phyloP scores from a whole-genome alignment of 2,329 filamentous ascomycete genomes.

The Ophioceras dolichostomum region DNA sequence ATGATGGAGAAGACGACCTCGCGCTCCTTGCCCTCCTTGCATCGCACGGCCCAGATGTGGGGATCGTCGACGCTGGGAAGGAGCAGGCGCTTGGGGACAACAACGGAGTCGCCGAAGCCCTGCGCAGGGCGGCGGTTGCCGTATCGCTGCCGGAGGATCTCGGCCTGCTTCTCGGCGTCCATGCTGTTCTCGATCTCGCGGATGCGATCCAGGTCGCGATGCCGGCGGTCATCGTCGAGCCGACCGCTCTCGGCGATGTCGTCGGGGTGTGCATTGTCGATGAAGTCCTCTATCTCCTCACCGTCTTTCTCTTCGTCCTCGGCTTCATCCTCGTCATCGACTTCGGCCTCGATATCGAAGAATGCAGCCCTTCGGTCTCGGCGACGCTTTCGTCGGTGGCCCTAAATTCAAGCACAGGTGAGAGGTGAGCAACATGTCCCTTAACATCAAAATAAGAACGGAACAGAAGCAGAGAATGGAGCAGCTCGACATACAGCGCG shows the following conservation, averaged over 20 bases:
- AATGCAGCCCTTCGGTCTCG: constrained; percentile 65
- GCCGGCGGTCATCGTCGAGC: constrained; percentile 79
- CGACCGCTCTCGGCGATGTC: constrained; percentile 71
- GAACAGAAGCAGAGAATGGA: no score
- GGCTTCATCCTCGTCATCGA: constrained; percentile 84
- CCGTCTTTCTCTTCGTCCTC: constrained; percentile 85
- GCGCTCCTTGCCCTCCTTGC: constrained; percentile 89
- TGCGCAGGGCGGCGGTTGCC: constrained; percentile 61
- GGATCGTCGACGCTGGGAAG: constrained; percentile 92
- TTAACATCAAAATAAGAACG: no score
- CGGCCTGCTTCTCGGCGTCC: constrained; percentile 88
- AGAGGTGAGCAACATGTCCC: no score
- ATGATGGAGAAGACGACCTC: constrained; percentile 82
- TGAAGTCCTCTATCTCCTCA: constrained; percentile 71
- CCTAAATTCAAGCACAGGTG: no score
- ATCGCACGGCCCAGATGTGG: constrained; percentile 87
- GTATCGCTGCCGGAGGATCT: constrained; percentile 77
- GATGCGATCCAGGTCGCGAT: constrained; percentile 86
- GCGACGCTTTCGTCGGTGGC: constrained; percentile 69
- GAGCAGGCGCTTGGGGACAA: constrained; percentile 74
- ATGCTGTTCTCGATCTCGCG: constrained; percentile 78
- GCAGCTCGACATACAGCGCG: constrained; percentile 1
- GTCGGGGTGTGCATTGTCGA: constrained; percentile 82
- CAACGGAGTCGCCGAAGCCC: constrained; percentile 54
- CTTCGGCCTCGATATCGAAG: constrained; percentile 96